phyloP scores from a whole-genome alignment of 2,329 filamentous ascomycete species.

The Gnomoniopsis sp. region DNA sequence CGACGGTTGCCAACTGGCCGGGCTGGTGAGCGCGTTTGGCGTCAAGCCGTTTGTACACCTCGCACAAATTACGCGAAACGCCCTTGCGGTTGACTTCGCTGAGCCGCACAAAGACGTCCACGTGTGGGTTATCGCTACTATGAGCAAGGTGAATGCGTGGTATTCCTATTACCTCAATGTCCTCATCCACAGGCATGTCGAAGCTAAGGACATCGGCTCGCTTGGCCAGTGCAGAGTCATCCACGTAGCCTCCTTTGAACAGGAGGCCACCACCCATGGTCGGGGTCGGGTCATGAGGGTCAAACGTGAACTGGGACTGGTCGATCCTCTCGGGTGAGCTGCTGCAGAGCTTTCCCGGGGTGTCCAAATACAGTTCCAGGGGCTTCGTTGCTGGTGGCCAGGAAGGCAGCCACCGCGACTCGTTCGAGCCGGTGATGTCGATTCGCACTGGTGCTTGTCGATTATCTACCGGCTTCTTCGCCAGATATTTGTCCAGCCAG shows the following conservation, averaged over 20 bases:
- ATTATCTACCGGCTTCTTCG: background rate
- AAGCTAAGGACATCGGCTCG: slow-evolving; percentile 24
- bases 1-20: slow-evolving; percentile 1
- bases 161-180: slow-evolving; percentile 21
- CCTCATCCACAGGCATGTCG: slow-evolving; percentile 19
- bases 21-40: background rate
- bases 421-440: slow-evolving; percentile 7
- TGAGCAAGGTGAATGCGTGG: slow-evolving; percentile 22
- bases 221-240: slow-evolving; percentile 19
- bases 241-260: slow-evolving; percentile 14
- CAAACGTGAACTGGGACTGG: slow-evolving; percentile 20
- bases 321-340: background rate
- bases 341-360: background rate
- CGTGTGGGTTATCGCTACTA: slow-evolving; percentile 23
- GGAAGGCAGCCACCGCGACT: slow-evolving; percentile 12
- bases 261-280: slow-evolving; percentile 19
- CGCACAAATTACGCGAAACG: slow-evolving; percentile 22
- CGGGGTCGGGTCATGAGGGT: slow-evolving; percentile 25
- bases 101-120: slow-evolving; percentile 24
- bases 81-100: slow-evolving; percentile 23
- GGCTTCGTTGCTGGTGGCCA: slow-evolving; percentile 16
- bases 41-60: slow-evolving; percentile 21
- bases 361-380: slow-evolving; percentile 6
- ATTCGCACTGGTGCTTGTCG: slow-evolving; percentile 7
- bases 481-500: slow-evolving; percentile 15